Evolutionary conservation across 73 alveolate species (phyloP).

Genomic region (Stentor coeruleus): DNA sequence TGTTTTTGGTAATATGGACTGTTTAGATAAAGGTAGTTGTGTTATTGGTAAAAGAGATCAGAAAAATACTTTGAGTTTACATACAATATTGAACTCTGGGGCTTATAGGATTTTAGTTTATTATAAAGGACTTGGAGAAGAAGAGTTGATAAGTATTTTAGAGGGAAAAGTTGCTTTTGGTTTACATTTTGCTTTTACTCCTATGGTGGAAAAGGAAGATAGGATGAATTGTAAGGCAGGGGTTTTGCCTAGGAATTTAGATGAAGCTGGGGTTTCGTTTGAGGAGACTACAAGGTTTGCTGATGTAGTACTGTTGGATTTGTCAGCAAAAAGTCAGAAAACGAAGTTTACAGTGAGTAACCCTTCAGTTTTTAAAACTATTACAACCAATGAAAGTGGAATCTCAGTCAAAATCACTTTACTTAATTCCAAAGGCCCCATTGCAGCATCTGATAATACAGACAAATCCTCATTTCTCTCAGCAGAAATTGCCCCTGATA

Average conservation of each 20-base stretch:
- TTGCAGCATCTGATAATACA: neutral
- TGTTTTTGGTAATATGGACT: neutral
- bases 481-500: neutral
- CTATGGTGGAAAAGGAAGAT: slow-evolving; percentile 4
- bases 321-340: neutral
- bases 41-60: neutral
- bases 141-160: neutral
- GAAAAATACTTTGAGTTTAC: neutral
- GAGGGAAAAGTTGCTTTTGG: neutral
- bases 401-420: neutral
- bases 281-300: neutral
- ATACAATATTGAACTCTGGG: neutral
- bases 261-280: slow-evolving; percentile 3
- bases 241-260: neutral
- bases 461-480: neutral
- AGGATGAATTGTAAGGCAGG: slow-evolving; percentile 22
- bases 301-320: neutral
- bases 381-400: neutral
- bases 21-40: neutral
- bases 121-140: neutral
- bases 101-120: neutral
- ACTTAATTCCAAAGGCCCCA: neutral
- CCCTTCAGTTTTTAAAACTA: neutral
- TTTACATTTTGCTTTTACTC: neutral
- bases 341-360: neutral